phyloP scores from a whole-genome alignment of 345 rosid genomes.

The Moricandia arvensis region DNA sequence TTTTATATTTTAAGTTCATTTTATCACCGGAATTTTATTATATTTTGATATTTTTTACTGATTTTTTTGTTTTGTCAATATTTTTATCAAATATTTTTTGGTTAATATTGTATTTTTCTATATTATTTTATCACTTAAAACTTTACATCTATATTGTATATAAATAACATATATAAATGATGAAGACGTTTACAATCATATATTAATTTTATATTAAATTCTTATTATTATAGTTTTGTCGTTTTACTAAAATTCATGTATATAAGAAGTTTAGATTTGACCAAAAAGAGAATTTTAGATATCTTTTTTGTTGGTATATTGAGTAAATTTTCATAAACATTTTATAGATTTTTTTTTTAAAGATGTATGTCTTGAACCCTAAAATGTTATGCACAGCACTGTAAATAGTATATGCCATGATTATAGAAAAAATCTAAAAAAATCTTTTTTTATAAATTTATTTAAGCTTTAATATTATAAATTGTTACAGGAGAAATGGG shows the following conservation, averaged over 20 bases:
- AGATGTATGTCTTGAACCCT: no score
- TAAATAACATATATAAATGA: neutral
- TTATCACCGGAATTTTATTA: neutral
- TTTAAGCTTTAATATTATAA: neutral
- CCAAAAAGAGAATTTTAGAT: neutral
- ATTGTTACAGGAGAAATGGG: slow-evolving; percentile 57
- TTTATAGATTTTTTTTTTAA: no score
- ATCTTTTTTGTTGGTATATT: no score
- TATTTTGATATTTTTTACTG: neutral
- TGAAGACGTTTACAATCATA: neutral
- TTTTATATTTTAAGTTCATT: neutral
- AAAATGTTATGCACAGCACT: neutral
- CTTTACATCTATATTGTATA: neutral
- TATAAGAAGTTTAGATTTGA: neutral
- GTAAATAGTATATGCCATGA: neutral
- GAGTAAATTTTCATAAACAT: no score
- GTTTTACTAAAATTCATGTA: neutral
- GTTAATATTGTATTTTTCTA: neutral
- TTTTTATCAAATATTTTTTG: neutral
- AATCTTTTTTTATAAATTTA: no score
- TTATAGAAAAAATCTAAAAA: neutral
- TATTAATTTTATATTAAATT: neutral
- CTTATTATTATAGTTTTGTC: neutral
- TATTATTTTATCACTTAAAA: neutral
- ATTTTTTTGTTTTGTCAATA: neutral